Conservation (phyloP, 257 asterid genomes). For the Solanum piurae region DNA sequence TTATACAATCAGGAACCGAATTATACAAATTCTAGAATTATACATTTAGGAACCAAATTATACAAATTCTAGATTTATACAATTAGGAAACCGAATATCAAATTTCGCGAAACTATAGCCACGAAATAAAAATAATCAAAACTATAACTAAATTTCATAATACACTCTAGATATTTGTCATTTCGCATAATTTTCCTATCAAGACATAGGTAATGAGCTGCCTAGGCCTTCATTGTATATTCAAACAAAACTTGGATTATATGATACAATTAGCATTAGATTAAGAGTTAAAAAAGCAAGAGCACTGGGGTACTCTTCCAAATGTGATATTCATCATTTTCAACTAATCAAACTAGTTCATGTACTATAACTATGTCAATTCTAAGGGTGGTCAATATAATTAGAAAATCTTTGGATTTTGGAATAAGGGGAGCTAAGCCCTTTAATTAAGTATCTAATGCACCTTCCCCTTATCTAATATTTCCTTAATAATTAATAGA, state of each 20-base stretch:
- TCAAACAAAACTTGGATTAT: background rate
- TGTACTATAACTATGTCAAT: background rate
- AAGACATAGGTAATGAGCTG: background rate
- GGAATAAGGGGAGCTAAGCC: background rate
- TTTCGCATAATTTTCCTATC: background rate
- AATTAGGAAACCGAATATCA: too few species aligned
- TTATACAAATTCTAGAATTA: too few species aligned
- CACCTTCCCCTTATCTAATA: background rate
- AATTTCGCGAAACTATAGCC: too few species aligned
- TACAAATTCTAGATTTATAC: too few species aligned
- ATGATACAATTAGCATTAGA: background rate
- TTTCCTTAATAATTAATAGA: background rate
- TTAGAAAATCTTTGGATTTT: background rate
- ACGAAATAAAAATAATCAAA: too few species aligned
- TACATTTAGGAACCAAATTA: too few species aligned
- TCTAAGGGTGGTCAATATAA: background rate
- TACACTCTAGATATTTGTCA: too few species aligned
- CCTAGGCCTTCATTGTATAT: background rate
- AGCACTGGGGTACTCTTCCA: background rate
- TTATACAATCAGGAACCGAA: too few species aligned
- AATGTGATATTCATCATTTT: background rate
- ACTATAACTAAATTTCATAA: too few species aligned
- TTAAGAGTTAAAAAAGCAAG: background rate
- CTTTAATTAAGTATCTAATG: background rate
- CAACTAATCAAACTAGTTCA: background rate